Base-by-base conservation (phyloP, 106 monocot species). In the Amphibolis antarctica region DNA sequence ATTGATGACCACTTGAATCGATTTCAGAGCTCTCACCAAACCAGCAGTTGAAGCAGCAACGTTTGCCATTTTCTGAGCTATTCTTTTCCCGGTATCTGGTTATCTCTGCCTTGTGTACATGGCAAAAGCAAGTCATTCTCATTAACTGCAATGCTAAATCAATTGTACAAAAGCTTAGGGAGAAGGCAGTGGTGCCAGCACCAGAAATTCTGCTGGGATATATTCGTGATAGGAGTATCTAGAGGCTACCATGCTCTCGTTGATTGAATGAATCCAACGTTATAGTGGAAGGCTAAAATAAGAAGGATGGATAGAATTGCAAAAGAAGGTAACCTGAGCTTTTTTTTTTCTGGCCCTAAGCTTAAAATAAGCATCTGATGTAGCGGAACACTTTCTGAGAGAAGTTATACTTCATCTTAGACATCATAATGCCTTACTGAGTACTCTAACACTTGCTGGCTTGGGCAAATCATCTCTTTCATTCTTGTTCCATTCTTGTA, bases 401-500 rank as follows among this genome's bases (percentile, higher is more conserved):
- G 58, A 58, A 0, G 49, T 15, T 49, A 31, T 49, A 31, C 58
- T 19, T 58, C 15, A 58, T 61, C 19, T 43, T 61, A 43, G 43
- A 61, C 42, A 20, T 61, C 66, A 29, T 84, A 84, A 57, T 84
- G 74, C 59, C 74, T 84, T 63, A 84, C 74, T 13, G 83, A 67
- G 31, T 27, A 74, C 43, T 80, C 85, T 21, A 85, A 49, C 13
- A 76, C 70, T 45, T 78, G 78, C 28, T 66, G 58, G 69, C 62
- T 81, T 1, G 85, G 85, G 76, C 78, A 81, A 42, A 85, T 71
- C 81, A 85, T 85, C 78, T 81, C 85, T 63, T 81, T 85, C 64
- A 79, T 59, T 44, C 60, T 67, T 5, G 51, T 19, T 1, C 85
- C 76, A 23, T 85, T 81, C 64, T 64, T 81, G 63, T 85, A 85